phyloP scores from a whole-genome alignment of 225 moss, liverwort and hornwort genomes.

The Pleurozium schreberi region DNA sequence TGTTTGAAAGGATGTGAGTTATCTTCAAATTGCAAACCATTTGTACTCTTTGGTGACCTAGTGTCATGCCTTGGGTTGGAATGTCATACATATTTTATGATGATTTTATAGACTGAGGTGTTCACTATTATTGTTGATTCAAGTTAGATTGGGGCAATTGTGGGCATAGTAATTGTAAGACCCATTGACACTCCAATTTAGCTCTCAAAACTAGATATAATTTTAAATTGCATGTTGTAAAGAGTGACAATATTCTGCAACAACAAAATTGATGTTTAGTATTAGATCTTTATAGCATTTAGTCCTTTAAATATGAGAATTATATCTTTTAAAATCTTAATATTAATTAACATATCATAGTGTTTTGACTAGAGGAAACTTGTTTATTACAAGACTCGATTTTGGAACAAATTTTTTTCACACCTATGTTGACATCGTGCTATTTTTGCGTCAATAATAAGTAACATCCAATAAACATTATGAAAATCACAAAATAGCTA shows the following conservation, averaged over 20 bases:
- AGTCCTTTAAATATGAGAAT: too few species aligned
- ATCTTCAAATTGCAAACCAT: neutral
- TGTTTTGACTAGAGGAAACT: too few species aligned
- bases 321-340: neutral
- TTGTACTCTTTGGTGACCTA: neutral
- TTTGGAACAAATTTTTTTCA: too few species aligned
- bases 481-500: too few species aligned
- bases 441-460: too few species aligned
- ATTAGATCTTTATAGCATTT: too few species aligned
- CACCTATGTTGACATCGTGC: too few species aligned
- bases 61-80: neutral
- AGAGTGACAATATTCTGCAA: neutral
- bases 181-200: neutral
- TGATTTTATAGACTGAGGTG: neutral
- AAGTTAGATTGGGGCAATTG: neutral
- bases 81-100: neutral
- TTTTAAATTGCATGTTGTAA: fast-evolving
- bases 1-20: neutral
- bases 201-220: neutral
- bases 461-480: too few species aligned
- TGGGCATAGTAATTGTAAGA: neutral
- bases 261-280: neutral
- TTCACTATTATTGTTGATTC: neutral
- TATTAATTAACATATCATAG: neutral
- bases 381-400: too few species aligned